Base-by-base conservation (phyloP, 352 stramenopile species). In the Phytophthora meadii region DNA sequence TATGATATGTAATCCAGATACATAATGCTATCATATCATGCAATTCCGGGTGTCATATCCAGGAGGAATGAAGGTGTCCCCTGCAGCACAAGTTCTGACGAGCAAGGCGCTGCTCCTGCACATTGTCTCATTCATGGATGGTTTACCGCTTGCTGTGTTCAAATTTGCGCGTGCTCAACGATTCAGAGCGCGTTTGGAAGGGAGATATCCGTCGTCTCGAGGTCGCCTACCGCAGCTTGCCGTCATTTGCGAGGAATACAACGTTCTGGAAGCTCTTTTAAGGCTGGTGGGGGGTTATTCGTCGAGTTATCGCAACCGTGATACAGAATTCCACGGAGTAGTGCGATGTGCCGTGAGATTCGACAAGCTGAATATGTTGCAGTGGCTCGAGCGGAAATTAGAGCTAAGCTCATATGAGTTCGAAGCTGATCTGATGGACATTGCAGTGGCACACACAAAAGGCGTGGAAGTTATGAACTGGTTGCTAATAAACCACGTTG, bases 311-410 rank as follows among this genome's bases (percentile, higher is more conserved):
- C 7, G 22, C 32, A 51, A 70, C 32, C 46, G 39, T 3, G 64
- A 68, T 46, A 73, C 63, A 24, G 65, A 77, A 14, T 77, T 74
- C 24, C 30, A 63, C 15, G 65, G 58, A 1, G 60, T 74, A 2
- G 50, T 77, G 17, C 40, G 69, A 1, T 77, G 69, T n/a, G 69
- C 65, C 19, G 64, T 77, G 14, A 49, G 69, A 36, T 77, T 71
- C 55, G 64, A 74, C 34, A 66, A 62, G 4, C 30, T 71, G 32
- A 34, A 63, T 5, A 52, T 45, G 45, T 49, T 77, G 24, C 44
- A 71, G 25, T 77, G 69, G 69, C 50, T 77, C 17, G 54, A 65
- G 37, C 9, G 55, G 32, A 62, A 63, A 24, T 50, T 74, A 19
- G 39, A 53, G 1, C 32, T 70, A 17, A 48, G 11, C 34, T 58